These are phyloP conservation scores for Capsicum pubescens DNA, from an alignment of 257 asterid genomes.

Conservation along the genomic window DNA sequence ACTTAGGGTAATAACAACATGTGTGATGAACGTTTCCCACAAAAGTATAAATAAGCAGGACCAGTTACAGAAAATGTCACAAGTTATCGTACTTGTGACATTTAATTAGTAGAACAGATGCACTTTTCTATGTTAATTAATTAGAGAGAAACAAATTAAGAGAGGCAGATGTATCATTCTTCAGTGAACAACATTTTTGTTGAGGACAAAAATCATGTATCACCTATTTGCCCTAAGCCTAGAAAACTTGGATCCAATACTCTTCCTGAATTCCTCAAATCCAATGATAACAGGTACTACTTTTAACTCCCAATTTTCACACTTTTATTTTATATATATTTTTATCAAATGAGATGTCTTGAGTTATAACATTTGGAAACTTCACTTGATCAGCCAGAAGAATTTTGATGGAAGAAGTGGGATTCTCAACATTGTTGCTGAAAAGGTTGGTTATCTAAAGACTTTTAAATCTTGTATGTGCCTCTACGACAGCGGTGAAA, in stretches of 20 bases:
- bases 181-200: constrained; percentile 44
- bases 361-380: background rate
- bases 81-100: constrained; percentile 32
- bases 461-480: background rate
- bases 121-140: constrained; percentile 6
- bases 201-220: constrained; percentile 34
- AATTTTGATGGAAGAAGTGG: constrained; percentile 54
- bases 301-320: too few relatives aligned
- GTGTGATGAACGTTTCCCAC: background rate
- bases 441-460: constrained; percentile 42
- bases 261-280: constrained; percentile 52
- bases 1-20: background rate
- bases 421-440: constrained; percentile 47
- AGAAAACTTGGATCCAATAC: constrained; percentile 53
- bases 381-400: constrained; percentile 38
- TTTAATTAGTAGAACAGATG: constrained; percentile 13
- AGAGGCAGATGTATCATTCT: constrained; percentile 53
- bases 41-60: constrained; percentile 34
- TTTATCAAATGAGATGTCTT: background rate
- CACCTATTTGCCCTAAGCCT: constrained; percentile 71
- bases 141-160: background rate
- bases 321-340: background rate
- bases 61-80: constrained; percentile 29
- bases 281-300: constrained; percentile 46
- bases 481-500: too few relatives aligned